Percentiles rank a stretch among this genome's conserved stretches.
Conservation (phyloP, 352 stramenopile genomes). For the Phytophthora melonis region DNA sequence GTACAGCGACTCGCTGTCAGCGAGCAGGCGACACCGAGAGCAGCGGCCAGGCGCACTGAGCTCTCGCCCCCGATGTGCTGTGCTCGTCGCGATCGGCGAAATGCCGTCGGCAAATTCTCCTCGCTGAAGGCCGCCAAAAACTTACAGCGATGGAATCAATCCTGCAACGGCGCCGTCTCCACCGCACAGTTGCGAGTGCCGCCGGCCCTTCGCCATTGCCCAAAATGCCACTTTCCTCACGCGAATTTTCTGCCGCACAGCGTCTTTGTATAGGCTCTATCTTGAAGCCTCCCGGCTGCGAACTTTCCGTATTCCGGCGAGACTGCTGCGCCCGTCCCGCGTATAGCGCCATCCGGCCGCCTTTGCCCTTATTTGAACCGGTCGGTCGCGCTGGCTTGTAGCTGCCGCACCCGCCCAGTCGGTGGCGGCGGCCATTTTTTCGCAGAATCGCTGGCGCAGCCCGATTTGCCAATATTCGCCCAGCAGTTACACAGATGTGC, state of each 20-base stretch:
- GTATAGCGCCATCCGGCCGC: not conserved
- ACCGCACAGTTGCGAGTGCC: not conserved
- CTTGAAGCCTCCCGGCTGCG: constrained; percentile 14
- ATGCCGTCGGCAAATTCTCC: not conserved
- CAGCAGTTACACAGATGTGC: constrained; percentile 42
- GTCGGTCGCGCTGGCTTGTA: not conserved
- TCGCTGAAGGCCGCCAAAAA: not conserved
- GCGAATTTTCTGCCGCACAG: constrained; percentile 9
- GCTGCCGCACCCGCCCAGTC: not conserved
- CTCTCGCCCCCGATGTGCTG: not conserved
- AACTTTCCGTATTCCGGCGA: constrained; percentile 22
- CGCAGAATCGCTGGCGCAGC: constrained; percentile 11
- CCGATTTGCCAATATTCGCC: constrained; percentile 41
- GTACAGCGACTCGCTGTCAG: too few species aligned
- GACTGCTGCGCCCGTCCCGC: constrained; percentile 3
- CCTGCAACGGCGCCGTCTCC: too few species aligned
- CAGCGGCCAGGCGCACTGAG: not conserved
- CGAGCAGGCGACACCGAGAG: not conserved
- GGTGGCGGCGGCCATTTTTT: constrained; percentile 17
- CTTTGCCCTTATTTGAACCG: not conserved
- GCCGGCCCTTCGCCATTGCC: not conserved
- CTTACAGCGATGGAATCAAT: too few species aligned
- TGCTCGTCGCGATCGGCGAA: not conserved
- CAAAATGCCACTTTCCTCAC: constrained; percentile 3
- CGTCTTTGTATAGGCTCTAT: constrained; percentile 14